These are phyloP conservation scores for Saposhnikovia divaricata DNA, from an alignment of 129 eudicot species.

Conservation along the genomic window DNA sequence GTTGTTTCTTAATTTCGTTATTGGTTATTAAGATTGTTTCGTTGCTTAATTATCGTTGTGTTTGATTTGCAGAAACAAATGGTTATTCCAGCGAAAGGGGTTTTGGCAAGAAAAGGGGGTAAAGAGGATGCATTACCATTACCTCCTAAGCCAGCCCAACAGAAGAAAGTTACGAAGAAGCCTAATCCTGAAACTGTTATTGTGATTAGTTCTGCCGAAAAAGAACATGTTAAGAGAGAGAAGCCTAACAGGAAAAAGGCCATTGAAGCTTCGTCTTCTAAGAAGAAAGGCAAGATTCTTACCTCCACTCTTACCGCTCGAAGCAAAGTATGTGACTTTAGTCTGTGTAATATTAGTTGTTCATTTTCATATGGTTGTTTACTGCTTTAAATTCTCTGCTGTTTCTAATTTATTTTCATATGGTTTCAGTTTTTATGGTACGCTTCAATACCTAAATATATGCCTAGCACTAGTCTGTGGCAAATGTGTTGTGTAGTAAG, in stretches of 20 bases:
- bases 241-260: too few relatives aligned
- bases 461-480: too few relatives aligned
- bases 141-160: conserved; percentile 20
- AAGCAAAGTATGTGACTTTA: conserved; percentile 47
- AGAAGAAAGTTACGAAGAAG: conserved; percentile 46
- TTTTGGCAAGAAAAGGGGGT: conserved; percentile 7
- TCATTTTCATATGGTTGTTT: not conserved
- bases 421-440: too few relatives aligned
- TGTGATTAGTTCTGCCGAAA: conserved; percentile 70
- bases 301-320: conserved; percentile 73
- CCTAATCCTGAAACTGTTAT: conserved; percentile 57
- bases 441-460: too few relatives aligned
- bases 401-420: too few relatives aligned
- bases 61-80: conserved; percentile 34
- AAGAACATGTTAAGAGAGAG: conserved; percentile 24
- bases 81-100: conserved; percentile 24
- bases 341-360: not conserved
- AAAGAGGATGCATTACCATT: conserved; percentile 8
- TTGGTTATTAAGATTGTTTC: not conserved
- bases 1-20: not conserved
- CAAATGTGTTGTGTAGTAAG: too few relatives aligned
- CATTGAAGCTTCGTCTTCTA: conserved; percentile 17
- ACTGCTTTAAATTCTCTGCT: too few relatives aligned
- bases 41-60: not conserved
- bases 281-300: conserved; percentile 48